Evolutionary conservation across 2,329 filamentous ascomycete genomes (phyloP).

Genomic region (Ramularia endophylla): DNA sequence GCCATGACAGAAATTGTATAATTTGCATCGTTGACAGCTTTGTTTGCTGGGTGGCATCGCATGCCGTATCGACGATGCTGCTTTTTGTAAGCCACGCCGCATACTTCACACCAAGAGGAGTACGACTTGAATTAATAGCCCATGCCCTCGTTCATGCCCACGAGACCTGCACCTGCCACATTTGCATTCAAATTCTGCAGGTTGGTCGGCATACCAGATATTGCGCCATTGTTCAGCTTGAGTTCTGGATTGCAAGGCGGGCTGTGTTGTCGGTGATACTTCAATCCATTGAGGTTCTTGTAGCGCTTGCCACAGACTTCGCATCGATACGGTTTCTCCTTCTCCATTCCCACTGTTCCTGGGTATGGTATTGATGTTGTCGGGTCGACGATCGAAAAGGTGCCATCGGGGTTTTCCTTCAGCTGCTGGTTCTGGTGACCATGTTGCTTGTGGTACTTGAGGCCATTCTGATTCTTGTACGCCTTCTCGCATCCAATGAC

Average conservation of each 20-base stretch:
- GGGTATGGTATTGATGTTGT: slow-evolving; percentile 92
- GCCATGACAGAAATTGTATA: too few species aligned
- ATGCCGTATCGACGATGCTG: too few species aligned
- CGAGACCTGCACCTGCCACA: slow-evolving; percentile 48
- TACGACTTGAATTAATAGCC: slow-evolving; percentile 27
- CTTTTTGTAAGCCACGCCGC: too few species aligned
- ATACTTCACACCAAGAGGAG: too few species aligned
- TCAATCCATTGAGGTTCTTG: slow-evolving; percentile 97
- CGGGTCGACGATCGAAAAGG: slow-evolving; percentile 96
- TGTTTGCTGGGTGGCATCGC: too few species aligned
- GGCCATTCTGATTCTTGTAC: slow-evolving; percentile 98
- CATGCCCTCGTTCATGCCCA: slow-evolving; percentile 41
- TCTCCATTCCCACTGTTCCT: slow-evolving; percentile 98
- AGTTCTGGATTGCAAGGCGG: slow-evolving; percentile 85
- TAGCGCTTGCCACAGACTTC: slow-evolving; percentile 97
- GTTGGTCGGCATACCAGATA: slow-evolving; percentile 32
- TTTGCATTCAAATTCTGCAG: slow-evolving; percentile 43
- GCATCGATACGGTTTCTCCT: slow-evolving; percentile 98
- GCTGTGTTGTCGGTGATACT: slow-evolving; percentile 74
- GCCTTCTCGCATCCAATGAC: slow-evolving; percentile 99
- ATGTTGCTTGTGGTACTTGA: slow-evolving; percentile 86
- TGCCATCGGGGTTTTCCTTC: slow-evolving; percentile 93
- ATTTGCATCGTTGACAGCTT: too few species aligned
- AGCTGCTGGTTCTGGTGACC: slow-evolving; percentile 96
- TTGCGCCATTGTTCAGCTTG: slow-evolving; percentile 41